Base-by-base conservation (phyloP, 441 rosid genomes). In the Gossypium schwendimanii region DNA sequence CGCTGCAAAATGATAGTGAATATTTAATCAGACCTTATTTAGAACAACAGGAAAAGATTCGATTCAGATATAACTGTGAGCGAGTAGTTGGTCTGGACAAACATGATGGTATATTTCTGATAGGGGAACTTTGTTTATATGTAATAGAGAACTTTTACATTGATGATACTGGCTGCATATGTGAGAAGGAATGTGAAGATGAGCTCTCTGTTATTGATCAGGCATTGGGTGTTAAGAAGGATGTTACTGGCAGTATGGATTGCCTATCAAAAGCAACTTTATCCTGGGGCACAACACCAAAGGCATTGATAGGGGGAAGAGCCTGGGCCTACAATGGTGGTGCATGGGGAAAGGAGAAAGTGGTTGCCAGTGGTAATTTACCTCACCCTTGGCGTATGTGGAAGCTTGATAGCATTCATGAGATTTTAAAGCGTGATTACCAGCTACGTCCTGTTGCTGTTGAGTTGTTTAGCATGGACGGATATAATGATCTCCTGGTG, bases 261-360 rank as follows among this genome's bases (percentile, higher is more conserved):
- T 93, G 89, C 83, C 99, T 83, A 76, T 91, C 99, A 58, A 94
- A 89, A 83, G 90, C 98, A 70, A 85, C 90, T 78, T 87, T 93
- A 31, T 94, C 97, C 47, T 85, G 92, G 96, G 81, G 78, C 78
- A 64, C 91, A 71, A 70, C 84, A 44, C 82, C 81, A 28, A 92
- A 90, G 84, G 73, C 92, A 52, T 88, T 79, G 78, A 82, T 79
- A 74, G 99, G 99, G 73, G 99, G 97, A 71, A 88, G 97, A 83
- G 99, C 99, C 41, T 97, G 99, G 99, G 99, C 99, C 76, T 97
- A 91, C 71, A 86, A 84, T 89, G 99, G 99, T 73, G 99, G 99
- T 82, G 99, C 99, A 60, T 97, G 99, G 99, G 99, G 99, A 73
- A 97, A 94, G 87, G 99, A 94, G 87, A 94, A 86, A 85, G 81